Base-by-base conservation (phyloP, 768 basidiomycete species). In the Mycena metata region DNA sequence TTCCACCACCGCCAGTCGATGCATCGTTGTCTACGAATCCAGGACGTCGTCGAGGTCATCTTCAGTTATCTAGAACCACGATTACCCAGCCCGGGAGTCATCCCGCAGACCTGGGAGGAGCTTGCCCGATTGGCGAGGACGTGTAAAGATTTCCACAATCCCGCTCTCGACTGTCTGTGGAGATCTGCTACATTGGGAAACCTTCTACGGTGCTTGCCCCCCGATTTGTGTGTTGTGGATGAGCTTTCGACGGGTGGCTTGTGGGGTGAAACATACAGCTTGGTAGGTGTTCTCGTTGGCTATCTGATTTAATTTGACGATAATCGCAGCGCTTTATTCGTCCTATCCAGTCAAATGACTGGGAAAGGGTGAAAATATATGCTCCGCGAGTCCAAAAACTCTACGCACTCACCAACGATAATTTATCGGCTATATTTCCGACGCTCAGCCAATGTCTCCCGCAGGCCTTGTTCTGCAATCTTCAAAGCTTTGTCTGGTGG, bases 191-290 rank as follows among this genome's bases (percentile, higher is more conserved):
- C 47, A 24, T 24, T 49, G 23, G 23, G 23, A 23, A 49, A 23
- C 11, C 49, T 62, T 10, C 36, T 62, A 0, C n/a, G 39, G 30
- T 30, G 30, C 30, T 33, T 62, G 50, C 60, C 60, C 10, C 43
- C 60, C 9, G 60, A 62, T 35, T 43, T 39, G 8, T 49, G 47
- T 11, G 47, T 19, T 9, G 19, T 62, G 6, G 16, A 19, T 16
- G 39, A 50, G 15, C 3, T 30, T 30, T 30, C 30, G 6, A 6
- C 30, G 3, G 30, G 30, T 30, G 30, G 30, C 30, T 30, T 30
- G 30, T 30, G 30, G 30, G 30, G 30, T 30, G 6, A 30, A 30
- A 30, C 6, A 30, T 30, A 30, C 30, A 30, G 30, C 30, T 30
- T 30, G 30, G 30, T 30, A 30, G 30, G 30, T 30, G 30, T 3